Base-by-base conservation (phyloP, 106 monocot species). In the Alisma plantagoaquatica region DNA sequence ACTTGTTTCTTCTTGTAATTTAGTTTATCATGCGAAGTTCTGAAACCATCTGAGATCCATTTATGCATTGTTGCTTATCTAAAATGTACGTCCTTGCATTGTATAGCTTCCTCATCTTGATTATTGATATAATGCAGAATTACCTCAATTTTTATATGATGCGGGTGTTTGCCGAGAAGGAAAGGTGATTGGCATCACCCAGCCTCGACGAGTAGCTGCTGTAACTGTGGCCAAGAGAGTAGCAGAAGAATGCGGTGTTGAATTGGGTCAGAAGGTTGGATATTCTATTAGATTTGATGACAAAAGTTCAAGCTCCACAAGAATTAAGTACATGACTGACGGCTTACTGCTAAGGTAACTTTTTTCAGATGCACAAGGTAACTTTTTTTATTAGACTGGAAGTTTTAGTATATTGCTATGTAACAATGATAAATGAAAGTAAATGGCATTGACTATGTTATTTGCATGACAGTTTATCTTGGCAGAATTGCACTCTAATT, bases 271-370 rank as follows among this genome's bases (percentile, higher is more conserved):
- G 24, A 82, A 72, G 55, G 96, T 98, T 57, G 96, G 96, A 22
- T 98, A 89, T 68, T 78, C 96, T 16, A 89, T 98, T 67, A 75
- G 96, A 60, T 98, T 98, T 60, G 89, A 89, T 48, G 96, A 98
- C 71, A 73, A 58, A 18, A 89, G 89, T 32, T 81, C 89, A 27
- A 55, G 31, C 46, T 64, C 73, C 19, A 98, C 96, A 31, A 81
- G 78, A 43, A 98, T 98, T 46, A 98, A 98, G 52, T 98, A 89
- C 57, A 98, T 98, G 96, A 98, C 96, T 10, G 96, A 98, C 72
- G 96, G 89, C 56, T 54, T 98, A 41, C 71, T 98, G 10, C 53
- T 98, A n/a, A 89, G 94, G 94, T 96, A 73, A 51, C 66, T 28
- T 49, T 65, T 3, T 61, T 29, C 29, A n/a, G n/a, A n/a, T n/a